These are phyloP conservation scores for Pyrenophora graminea DNA, from an alignment of 2,329 filamentous ascomycete genomes.

Conservation along the genomic window DNA sequence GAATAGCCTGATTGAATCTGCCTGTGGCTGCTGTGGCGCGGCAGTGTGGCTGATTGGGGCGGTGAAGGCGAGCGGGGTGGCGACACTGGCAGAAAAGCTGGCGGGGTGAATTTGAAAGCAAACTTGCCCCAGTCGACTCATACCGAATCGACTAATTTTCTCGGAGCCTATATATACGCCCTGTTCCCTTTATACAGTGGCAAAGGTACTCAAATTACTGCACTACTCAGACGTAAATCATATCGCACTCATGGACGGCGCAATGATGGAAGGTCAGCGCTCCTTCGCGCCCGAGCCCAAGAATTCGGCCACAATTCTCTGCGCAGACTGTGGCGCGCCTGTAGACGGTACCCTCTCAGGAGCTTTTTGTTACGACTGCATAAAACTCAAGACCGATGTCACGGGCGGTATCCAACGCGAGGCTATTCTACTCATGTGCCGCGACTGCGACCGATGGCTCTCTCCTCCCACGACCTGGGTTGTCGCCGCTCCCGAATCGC, in stretches of 20 bases:
- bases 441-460: conserved; percentile 90
- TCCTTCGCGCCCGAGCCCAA: conserved; percentile 47
- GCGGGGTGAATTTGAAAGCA: conserved; percentile 42
- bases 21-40: not conserved
- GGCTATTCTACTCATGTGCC: conserved; percentile 85
- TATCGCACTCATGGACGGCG: conserved; percentile 24
- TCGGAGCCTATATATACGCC: conserved; percentile 1
- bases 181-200: not conserved
- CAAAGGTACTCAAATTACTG: not conserved
- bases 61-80: conserved; percentile 26
- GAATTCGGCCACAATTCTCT: conserved; percentile 75
- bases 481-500: conserved; percentile 80
- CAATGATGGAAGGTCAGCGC: conserved; percentile 49
- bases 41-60: no score
- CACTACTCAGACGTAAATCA: not conserved
- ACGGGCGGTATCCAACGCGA: conserved; percentile 90
- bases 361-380: conserved; percentile 92
- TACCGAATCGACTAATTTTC: conserved; percentile 5
- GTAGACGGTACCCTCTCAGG: conserved; percentile 88
- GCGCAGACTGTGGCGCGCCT: conserved; percentile 94
- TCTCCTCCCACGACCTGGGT: conserved; percentile 87
- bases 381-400: conserved; percentile 93
- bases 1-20: not conserved
- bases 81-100: conserved; percentile 34
- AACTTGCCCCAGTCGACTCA: conserved; percentile 26